Conservation (phyloP, 164 flowering plant genomes). For the Paratinospora sagittata region DNA sequence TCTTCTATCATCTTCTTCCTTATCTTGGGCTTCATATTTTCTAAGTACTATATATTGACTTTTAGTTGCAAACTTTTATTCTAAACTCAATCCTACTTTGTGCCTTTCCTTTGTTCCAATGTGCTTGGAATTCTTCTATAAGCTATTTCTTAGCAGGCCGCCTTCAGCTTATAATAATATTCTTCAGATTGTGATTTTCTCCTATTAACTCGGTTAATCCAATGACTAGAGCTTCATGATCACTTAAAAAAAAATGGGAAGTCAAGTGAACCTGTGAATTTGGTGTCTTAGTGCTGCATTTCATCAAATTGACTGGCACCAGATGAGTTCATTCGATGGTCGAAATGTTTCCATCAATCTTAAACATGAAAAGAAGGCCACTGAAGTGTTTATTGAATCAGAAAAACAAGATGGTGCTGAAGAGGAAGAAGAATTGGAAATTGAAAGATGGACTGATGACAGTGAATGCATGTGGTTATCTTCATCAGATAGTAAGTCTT, state of each 20-base stretch:
- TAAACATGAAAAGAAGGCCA: too few relatives aligned
- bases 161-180: constrained; percentile 3
- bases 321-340: too few relatives aligned
- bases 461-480: constrained; percentile 21
- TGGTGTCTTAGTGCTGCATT: neutral
- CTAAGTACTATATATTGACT: too few relatives aligned
- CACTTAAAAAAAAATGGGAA: constrained; percentile 13
- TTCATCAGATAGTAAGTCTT: constrained; percentile 21
- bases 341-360: neutral
- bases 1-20: neutral
- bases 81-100: neutral
- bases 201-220: constrained; percentile 2
- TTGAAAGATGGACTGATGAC: constrained; percentile 14
- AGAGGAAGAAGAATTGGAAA: constrained; percentile 11
- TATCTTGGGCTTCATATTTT: too few relatives aligned
- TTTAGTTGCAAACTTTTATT: neutral
- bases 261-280: constrained; percentile 1
- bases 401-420: constrained; percentile 13
- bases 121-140: constrained; percentile 4
- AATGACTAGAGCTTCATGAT: constrained; percentile 9
- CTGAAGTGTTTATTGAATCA: constrained; percentile 3
- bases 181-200: neutral
- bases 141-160: constrained; percentile 2
- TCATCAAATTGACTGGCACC: too few relatives aligned
- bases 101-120: constrained; percentile 1